Evolutionary conservation across 176 grass and related monocot species (phyloP), one percentile per base, ranked within the genome.

Genomic region (Cenchrus purpureus): DNA sequence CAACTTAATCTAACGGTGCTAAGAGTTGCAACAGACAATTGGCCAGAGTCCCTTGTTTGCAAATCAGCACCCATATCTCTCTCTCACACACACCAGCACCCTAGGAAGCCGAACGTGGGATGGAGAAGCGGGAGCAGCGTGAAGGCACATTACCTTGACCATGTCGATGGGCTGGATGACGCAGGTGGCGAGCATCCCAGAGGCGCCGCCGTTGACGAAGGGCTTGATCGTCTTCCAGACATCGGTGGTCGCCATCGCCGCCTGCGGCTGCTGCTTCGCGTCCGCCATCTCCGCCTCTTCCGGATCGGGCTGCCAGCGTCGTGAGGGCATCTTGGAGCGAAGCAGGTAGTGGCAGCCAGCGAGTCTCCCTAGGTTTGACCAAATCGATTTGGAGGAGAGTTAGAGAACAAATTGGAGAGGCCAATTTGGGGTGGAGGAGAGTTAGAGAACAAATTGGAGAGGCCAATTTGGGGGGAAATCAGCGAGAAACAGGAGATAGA

Each of bases 151-250:
- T 87, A 98, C 96, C 93, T 98, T 98, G 88, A 98, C 62, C 97
- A 95, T 98, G 71, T 98, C 97, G 84, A 98, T 90, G 53, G 95
- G 95, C 77, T 98, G 95, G 85, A 98, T 98, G 62, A 98, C 89
- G 93, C 93, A 98, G 78, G 93, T 98, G 14, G 95, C 93, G 72
- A 98, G 93, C 93, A 95, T 93, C 37, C 95, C 95, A 56, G 95
- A 95, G 82, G 77, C 85, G 34, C 95, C 95, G 44, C 93, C 95
- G 91, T 98, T 95, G 73, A 80, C 91, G 85, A 98, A 98, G 48
- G 95, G 95, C 89, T 95, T 98, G 76, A 98, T 44, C 15, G 95
- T 98, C 56, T 63, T 79, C 95, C 95, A 98, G 50, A 96, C 89
- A 31, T 91, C 89, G 78, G 73, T 73, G 37, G 92, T 52, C 49